Percentiles rank a stretch among this genome's conserved stretches.
These are phyloP conservation scores for Xylaria telfairii DNA, from an alignment of 495 filamentous ascomycete species.

Conservation along the genomic window DNA sequence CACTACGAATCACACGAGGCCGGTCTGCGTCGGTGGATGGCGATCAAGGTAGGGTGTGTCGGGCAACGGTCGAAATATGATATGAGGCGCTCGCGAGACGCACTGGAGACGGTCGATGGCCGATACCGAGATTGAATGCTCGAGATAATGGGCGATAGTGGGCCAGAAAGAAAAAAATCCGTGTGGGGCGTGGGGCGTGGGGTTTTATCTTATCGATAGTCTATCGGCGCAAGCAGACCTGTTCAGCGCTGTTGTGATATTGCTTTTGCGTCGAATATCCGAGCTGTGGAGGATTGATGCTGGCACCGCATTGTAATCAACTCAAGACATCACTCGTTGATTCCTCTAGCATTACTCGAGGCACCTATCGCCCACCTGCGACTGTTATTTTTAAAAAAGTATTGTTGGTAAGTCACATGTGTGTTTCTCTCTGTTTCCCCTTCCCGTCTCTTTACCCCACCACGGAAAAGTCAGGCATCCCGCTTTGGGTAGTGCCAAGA, in stretches of 20 bases:
- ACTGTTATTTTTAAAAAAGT: neutral
- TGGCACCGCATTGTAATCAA: neutral
- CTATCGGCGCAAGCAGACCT: neutral
- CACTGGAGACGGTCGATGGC: constrained; percentile 8
- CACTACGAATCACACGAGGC: constrained; percentile 16
- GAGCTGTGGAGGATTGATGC: neutral
- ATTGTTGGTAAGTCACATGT: constrained; percentile 9
- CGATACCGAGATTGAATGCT: no score
- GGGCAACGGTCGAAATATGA: neutral
- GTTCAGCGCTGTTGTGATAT: neutral
- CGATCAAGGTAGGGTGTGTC: neutral
- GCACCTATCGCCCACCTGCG: neutral
- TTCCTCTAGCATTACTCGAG: neutral
- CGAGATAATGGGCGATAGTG: constrained; percentile 9
- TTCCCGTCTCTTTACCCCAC: constrained; percentile 11
- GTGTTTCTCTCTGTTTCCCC: neutral
- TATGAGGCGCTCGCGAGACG: constrained; percentile 10
- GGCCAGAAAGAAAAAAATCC: constrained; percentile 27
- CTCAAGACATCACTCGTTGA: neutral
- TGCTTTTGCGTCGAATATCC: neutral
- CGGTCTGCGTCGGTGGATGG: neutral
- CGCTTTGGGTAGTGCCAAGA: constrained; percentile 20
- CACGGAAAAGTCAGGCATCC: constrained; percentile 14
- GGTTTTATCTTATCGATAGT: constrained; percentile 36
- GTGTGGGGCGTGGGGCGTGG: constrained; percentile 42